Evolutionary conservation across 768 basidiomycete genomes (phyloP), one percentile per base, ranked within the genome.

Genomic region (Tephrocybe rancida): DNA sequence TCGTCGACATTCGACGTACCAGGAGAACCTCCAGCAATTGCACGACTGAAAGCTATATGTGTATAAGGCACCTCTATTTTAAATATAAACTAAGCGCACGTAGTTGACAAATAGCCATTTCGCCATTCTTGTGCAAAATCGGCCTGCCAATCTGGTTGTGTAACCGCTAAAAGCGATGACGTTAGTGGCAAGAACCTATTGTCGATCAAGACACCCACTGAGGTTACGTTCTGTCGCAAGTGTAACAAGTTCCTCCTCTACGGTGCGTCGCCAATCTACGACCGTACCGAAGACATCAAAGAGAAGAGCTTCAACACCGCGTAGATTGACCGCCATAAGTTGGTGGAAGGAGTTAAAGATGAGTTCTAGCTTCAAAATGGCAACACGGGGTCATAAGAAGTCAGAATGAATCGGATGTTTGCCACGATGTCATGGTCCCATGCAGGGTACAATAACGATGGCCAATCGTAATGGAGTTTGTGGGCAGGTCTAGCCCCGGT

Each of bases 81-180:
- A 8, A 35, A 26, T 10, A 13, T 14, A 39, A 34, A 52, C 21
- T 34, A 29, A 9, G 68, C 77, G 22, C 45, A 83, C 82, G 81
- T 81, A 29, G 67, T 73, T 21, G 61, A 54, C 24, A 75, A 51
- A 58, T 87, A 88, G 0, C 78, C 80, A 2, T 60, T 62, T 45
- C 86, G 72, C 85, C 86, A 88, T 57, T 83, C 79, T 37, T 72
- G 62, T 0, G 83, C 78, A 59, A 88, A 85, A 13, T 67, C 72
- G 0, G 43, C 45, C 19, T 50, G 50, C 81, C 81, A 82, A 57
- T 81, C 27, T 19, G 35, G 21, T 6, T 30, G 69, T 48, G 59
- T 59, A 19, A 47, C 54, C 16, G 63, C 67, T 62, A 44, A 14
- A 1, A 30, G 25, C 5, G 34, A 38, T 18, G n/a, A 18, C 18